A percentile compares a stretch with the other conserved stretches of the same genome.
phyloP scores from a whole-genome alignment of 148 eudicot genomes.

The Drosera capensis region DNA sequence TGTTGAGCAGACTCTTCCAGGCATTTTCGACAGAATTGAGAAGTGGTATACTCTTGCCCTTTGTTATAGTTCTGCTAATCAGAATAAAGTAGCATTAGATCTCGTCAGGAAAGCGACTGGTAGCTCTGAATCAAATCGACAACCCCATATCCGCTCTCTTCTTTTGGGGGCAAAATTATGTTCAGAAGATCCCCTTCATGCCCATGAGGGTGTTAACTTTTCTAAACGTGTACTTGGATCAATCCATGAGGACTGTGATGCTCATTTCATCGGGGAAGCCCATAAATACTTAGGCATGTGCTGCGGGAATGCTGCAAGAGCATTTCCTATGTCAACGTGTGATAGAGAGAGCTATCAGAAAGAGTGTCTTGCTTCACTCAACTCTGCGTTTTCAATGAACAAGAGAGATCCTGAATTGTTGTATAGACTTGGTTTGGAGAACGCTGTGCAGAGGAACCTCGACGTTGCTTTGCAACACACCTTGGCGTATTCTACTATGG shows the following conservation, averaged over 20 bases:
- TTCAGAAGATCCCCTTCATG: slow-evolving; percentile 31
- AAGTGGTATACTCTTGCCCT: slow-evolving; percentile 93
- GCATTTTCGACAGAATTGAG: slow-evolving; percentile 47
- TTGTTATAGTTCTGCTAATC: slow-evolving; percentile 74
- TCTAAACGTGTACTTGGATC: slow-evolving; percentile 31
- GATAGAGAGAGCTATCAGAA: slow-evolving; percentile 35
- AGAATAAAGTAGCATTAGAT: slow-evolving; percentile 44
- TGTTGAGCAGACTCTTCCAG: slow-evolving; percentile 69
- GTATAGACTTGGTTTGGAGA: slow-evolving; percentile 52
- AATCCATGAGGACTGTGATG: slow-evolving; percentile 22
- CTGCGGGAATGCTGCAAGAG: slow-evolving; percentile 65
- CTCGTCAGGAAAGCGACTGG: slow-evolving; percentile 47
- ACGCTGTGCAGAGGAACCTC: slow-evolving; percentile 63
- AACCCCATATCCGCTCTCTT: slow-evolving; percentile 47
- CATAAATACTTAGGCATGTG: slow-evolving; percentile 63
- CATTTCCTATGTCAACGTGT: slow-evolving; percentile 26
- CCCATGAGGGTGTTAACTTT: slow-evolving; percentile 55
- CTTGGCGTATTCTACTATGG: slow-evolving; percentile 46
- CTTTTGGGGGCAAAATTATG: slow-evolving; percentile 80
- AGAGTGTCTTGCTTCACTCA: slow-evolving; percentile 36
- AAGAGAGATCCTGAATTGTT: slow-evolving; percentile 46
- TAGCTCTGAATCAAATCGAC: slow-evolving; percentile 36
- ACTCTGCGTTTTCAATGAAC: slow-evolving; percentile 17
- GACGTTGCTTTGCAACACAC: slow-evolving; percentile 38
- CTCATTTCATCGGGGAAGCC: slow-evolving; percentile 50